Base-by-base conservation (phyloP, 768 basidiomycete genomes). In the Boletus vinaceobasis region DNA sequence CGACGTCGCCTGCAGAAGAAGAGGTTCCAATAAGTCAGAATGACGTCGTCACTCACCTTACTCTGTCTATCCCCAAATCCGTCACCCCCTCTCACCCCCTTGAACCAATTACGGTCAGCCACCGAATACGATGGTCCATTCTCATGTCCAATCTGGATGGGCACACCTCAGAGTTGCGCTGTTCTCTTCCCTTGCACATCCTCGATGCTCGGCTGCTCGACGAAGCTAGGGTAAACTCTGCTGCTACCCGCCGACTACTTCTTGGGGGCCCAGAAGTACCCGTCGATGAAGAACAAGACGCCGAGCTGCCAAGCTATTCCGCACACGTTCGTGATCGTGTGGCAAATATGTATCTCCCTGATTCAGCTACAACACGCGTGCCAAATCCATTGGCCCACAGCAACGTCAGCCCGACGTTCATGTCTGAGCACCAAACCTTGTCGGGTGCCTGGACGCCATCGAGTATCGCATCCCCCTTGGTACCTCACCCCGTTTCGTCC, bases 151-250 rank as follows among this genome's bases (percentile, higher is more conserved):
- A 98, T 67, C 77, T 79, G 7, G 96, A 98, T 66, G 94, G 94
- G 0, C 96, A 98, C 67, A 87, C 85, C 3, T 95, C 93, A 9
- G 93, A 98, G 70, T 78, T 98, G n/a, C 85, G 94, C 15, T 98
- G 96, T 70, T 93, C 93, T 1, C 78, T 98, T 6, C 96, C 96
- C 0, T 72, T 98, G 33, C 84, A 90, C 65, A 79, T 98, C 45
- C 85, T 98, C 23, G 87, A 94, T 60, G 67, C 80, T 55, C 76
- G 81, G 13, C 74, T 96, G 1, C 76, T 90, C 15, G 78, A 85
- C 14, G 94, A 97, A 67, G 88, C 92, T 1, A 78, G 86, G 35
- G 76, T 79, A 2, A 79, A 84, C 26, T 88, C 92, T 5, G 77
- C 85, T n/a, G 77, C 77, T 5, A 92, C 93, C 0, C 83, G 94